Conservation (phyloP, 371 early-diverging fungal genomes). For the Mortierella sp. region DNA sequence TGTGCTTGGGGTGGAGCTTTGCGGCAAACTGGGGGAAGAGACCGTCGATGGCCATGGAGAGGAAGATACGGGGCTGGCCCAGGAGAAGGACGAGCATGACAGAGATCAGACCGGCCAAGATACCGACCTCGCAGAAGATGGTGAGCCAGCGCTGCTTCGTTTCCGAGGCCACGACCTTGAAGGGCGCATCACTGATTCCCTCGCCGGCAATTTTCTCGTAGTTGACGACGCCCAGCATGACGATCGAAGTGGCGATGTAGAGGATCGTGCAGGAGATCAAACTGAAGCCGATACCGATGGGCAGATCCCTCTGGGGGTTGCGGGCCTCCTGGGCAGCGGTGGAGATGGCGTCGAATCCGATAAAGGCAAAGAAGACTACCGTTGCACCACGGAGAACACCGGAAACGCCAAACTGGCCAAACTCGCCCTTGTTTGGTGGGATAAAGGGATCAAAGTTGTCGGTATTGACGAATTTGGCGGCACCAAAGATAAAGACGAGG, state of each 20-base stretch:
- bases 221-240: conserved; percentile 82
- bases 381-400: conserved; percentile 85
- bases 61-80: conserved; percentile 91
- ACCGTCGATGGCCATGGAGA: conserved; percentile 89
- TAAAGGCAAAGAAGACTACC: conserved; percentile 90
- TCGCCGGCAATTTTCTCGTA: conserved; percentile 63
- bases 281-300: conserved; percentile 90
- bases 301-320: conserved; percentile 86
- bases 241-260: conserved; percentile 75
- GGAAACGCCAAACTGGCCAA: conserved; percentile 69
- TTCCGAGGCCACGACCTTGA: conserved; percentile 69
- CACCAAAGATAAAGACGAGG: conserved; percentile 83
- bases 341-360: conserved; percentile 93
- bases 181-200: conserved; percentile 65
- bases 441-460: conserved; percentile 85
- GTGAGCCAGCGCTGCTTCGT: conserved; percentile 76
- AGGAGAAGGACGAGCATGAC: conserved; percentile 82
- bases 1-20: conserved; percentile 66
- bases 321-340: conserved; percentile 90
- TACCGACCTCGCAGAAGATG: conserved; percentile 80
- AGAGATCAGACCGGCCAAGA: conserved; percentile 81
- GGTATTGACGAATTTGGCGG: conserved; percentile 68
- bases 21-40: conserved; percentile 80
- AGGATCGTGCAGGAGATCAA: conserved; percentile 80
- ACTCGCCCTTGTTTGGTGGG: conserved; percentile 72